phyloP scores from a whole-genome alignment of 2,329 filamentous ascomycete species.

The Dactylellina parvicollis region DNA sequence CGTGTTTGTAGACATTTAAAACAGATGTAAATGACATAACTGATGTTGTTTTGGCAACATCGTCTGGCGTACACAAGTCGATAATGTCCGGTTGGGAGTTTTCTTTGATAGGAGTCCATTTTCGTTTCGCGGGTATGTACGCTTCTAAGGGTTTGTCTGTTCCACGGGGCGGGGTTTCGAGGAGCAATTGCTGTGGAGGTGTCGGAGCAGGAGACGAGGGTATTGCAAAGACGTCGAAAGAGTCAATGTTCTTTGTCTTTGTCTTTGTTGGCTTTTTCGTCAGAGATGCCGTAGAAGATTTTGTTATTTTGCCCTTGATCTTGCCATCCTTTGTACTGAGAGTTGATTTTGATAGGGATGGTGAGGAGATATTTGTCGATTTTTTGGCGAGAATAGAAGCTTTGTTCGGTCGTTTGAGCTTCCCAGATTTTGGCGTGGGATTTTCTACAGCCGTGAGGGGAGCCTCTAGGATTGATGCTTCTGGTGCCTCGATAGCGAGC shows the following conservation, averaged over 20 bases:
- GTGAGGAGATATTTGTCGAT: constrained; percentile 20
- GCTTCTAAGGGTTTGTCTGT: constrained; percentile 19
- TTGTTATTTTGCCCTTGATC: constrained; percentile 28
- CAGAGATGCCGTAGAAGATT: constrained; percentile 1
- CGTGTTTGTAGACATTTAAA: constrained; percentile 24
- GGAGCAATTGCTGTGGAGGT: not conserved
- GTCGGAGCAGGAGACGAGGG: constrained; percentile 28
- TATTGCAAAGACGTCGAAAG: constrained; percentile 37
- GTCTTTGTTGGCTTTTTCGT: not conserved
- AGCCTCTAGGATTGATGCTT: not conserved
- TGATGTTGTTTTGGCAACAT: constrained; percentile 1
- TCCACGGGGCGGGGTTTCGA: constrained; percentile 29
- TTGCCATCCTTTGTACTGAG: constrained; percentile 28
- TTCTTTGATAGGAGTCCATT: constrained; percentile 46
- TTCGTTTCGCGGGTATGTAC: constrained; percentile 38
- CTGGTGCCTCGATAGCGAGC: constrained; percentile 2
- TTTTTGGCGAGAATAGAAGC: constrained; percentile 22
- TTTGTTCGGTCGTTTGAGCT: constrained; percentile 38
- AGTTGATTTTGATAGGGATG: constrained; percentile 1
- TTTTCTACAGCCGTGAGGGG: not conserved
- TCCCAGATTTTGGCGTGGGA: not conserved
- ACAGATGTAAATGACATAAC: constrained; percentile 19
- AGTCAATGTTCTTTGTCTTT: constrained; percentile 1
- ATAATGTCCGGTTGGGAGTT: constrained; percentile 36
- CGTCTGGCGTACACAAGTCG: constrained; percentile 44